Conservation (phyloP, 2,329 filamentous ascomycete genomes). For the Biscogniauxia sp. region DNA sequence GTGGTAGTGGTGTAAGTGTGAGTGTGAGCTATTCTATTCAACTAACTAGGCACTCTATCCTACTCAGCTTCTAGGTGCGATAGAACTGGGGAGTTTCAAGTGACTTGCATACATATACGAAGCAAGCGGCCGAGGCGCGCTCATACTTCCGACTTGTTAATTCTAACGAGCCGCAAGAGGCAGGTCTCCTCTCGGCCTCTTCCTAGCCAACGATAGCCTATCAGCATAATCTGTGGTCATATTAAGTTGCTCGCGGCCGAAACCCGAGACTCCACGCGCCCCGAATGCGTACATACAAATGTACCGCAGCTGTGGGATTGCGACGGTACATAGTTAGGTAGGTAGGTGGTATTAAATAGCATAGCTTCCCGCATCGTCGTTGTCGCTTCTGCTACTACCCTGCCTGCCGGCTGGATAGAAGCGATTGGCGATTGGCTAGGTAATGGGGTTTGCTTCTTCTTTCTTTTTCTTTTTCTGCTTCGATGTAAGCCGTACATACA, state of each 20-base stretch:
- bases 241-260: not conserved
- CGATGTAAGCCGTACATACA: not conserved
- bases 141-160: not conserved
- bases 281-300: not conserved
- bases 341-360: not conserved
- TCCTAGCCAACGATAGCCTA: not conserved
- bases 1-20: not conserved
- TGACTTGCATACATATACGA: not conserved
- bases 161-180: not conserved
- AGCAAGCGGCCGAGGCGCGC: not conserved
- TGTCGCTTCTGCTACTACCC: not conserved
- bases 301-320: not conserved
- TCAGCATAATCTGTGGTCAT: not conserved
- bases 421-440: not conserved
- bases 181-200: not conserved
- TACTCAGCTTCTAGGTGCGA: not conserved
- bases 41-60: not conserved
- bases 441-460: not conserved
- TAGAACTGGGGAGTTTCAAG: not conserved
- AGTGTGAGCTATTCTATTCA: no score
- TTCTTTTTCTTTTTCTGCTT: not conserved
- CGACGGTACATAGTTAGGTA: no score
- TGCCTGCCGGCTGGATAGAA: not conserved
- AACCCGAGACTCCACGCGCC: not conserved
- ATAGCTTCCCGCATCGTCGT: not conserved